These are phyloP conservation scores for Saprolegnia parasitica DNA, from an alignment of 352 stramenopile species.

Conservation along the genomic window DNA sequence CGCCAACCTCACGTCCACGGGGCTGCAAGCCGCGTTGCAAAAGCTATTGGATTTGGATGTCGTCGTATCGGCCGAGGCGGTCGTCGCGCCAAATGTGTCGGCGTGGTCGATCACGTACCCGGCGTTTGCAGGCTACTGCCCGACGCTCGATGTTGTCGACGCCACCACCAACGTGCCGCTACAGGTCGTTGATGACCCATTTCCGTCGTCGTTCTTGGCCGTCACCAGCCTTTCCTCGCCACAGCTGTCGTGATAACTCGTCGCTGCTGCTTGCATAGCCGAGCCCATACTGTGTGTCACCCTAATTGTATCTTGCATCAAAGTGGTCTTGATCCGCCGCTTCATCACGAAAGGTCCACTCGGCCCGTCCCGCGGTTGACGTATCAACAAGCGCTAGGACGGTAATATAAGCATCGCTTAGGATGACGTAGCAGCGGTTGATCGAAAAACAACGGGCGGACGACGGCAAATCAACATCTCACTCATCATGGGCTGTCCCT, in stretches of 20 bases:
- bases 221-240: neutral
- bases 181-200: neutral
- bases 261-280: neutral
- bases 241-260: neutral
- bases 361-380: too few species aligned
- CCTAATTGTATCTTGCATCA: too few species aligned
- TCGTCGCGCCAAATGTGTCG: neutral
- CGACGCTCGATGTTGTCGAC: conserved; percentile 1
- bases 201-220: neutral
- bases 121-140: conserved; percentile 14
- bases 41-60: neutral
- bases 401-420: too few species aligned
- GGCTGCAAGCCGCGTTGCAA: neutral
- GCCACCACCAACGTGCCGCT: neutral
- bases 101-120: conserved; percentile 14
- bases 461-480: too few species aligned
- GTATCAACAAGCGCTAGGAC: too few species aligned
- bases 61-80: neutral
- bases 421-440: too few species aligned
- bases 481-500: too few species aligned
- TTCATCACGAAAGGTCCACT: too few species aligned
- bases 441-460: too few species aligned
- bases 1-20: neutral
- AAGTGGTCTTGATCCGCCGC: too few species aligned
- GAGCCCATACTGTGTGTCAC: too few species aligned